Base-by-base conservation (phyloP, 164 flowering plant species). In the Magnolia sinica region DNA sequence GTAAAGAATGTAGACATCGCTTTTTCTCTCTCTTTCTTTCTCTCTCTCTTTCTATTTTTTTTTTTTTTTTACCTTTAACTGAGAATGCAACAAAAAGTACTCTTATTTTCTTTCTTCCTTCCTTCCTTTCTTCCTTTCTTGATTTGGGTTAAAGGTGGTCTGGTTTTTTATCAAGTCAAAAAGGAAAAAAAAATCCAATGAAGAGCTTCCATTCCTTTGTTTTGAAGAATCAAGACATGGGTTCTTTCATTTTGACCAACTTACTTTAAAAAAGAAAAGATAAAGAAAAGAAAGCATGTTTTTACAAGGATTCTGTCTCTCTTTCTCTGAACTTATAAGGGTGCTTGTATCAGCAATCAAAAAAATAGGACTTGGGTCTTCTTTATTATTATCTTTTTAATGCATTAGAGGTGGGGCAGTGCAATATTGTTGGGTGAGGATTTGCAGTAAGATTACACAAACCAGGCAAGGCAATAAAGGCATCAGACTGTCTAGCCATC, bases 401-500 rank as follows among this genome's bases (percentile, higher is more conserved):
- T 1, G 18, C 23, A 19, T 51, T 16, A 18, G 20, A 68, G 9
- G 14, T 68, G 16, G 29, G 31, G 50, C 45, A 29, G 50, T 16
- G 61, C 18, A 16, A 31, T 65, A 13, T 20, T 68, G 50, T 29
- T 67, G 50, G 14, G 16, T 18, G 22, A 71, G 72, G 61, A 19
- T 67, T 76, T 70, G 37, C 78, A 55, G 50, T 13, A 37, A 70
- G 50, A 73, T 78, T 80, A 76, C 73, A 84, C 89, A 76, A 87
- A 95, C 98, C 98, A 75, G 98, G 98, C 76, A 95, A 88, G 84
- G 98, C 98, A 88, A 95, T 95, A 86, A 95, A 95, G 79, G 97
- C 98, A 90, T 95, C 98, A 61, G 98, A 95, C 83, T 90, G 94
- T 85, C 86, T 89, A 83, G 96, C 95, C 98, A 95, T 95, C 86